These are phyloP conservation scores for Lodderomyces margitis DNA, from an alignment of 1,139 yeast species.

Conservation along the genomic window DNA sequence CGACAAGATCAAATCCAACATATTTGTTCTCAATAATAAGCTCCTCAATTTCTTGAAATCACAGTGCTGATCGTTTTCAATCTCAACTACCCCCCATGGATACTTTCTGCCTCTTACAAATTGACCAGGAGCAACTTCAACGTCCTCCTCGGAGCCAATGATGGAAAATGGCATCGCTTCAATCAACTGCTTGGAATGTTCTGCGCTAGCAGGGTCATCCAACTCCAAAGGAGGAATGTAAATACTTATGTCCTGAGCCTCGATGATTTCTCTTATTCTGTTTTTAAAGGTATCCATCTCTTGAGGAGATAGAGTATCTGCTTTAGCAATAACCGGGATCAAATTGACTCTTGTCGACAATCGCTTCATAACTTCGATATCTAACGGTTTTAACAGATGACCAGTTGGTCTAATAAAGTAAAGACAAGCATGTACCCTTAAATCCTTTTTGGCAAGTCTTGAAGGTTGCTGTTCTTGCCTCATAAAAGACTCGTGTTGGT, in stretches of 20 bases:
- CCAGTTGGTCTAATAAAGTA: conserved; percentile 97
- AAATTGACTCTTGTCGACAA: conserved; percentile 86
- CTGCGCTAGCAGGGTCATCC: conserved; percentile 73
- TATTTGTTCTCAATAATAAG: conserved; percentile 83
- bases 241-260: conserved; percentile 86
- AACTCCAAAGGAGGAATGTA: conserved; percentile 83
- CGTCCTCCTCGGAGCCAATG: conserved; percentile 87
- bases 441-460: conserved; percentile 67
- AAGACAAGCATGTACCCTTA: conserved; percentile 93
- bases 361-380: conserved; percentile 89
- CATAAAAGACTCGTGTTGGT: conserved; percentile 93
- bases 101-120: conserved; percentile 88
- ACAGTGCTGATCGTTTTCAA: conserved; percentile 93
- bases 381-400: conserved; percentile 89
- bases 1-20: conserved; percentile 83
- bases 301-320: conserved; percentile 83
- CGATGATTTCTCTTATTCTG: conserved; percentile 86
- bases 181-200: conserved; percentile 77
- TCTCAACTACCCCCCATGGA: conserved; percentile 98
- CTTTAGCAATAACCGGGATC: conserved; percentile 92
- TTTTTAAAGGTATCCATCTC: conserved; percentile 82
- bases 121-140: conserved; percentile 72
- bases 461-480: conserved; percentile 95
- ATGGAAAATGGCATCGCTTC: conserved; percentile 94
- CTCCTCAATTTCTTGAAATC: conserved; percentile 92